Evolutionary conservation across 2,329 filamentous ascomycete genomes (phyloP), one percentile per base, ranked within the genome.

Genomic region (Raffaelea deltoideospora): DNA sequence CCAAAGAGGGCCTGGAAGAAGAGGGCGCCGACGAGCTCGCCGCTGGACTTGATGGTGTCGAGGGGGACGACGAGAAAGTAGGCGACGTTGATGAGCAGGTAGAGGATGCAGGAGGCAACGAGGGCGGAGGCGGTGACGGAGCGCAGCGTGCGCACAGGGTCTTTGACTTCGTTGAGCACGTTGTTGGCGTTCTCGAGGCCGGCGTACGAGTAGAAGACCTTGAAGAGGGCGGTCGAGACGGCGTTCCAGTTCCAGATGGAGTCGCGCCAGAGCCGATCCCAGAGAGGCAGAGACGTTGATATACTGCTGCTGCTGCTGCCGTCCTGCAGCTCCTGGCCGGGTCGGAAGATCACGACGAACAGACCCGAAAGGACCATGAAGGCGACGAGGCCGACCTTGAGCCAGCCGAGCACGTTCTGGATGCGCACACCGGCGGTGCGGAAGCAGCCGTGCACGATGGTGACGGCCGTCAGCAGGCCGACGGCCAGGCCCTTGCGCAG

Each of bases 101-200:
- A 81, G 1, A 79, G 56, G 22, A 76, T 46, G 0, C 69, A 68
- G 26, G 77, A 68, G 19, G 66, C 60, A 28, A 57, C 60, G 21
- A 81, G 61, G 33, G 72, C 76, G 8, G 73, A 48, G 2, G 76
- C 70, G 1, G 71, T 73, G n/a, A 75, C 75, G 33, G 72, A 66
- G 53, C 72, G 76, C 40, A 81, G 63, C 0, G 76, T 81, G 19
- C 63, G 63, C 5, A 75, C 66, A 0, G 76, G 76, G 53, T 79
- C 70, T 50, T 66, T 72, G 33, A 73, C 76, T 58, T 82, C 77
- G 48, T 65, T 69, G 23, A 76, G 59, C 33, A 65, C 72, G 48
- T 79, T 77, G 56, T 79, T 79, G 50, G 73, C 75, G 51, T 79
- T 79, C 56, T 64, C 70, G 60, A 76, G 77, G 19, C 76, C 76